Evolutionary conservation across 306 rosid genomes (phyloP).

Genomic region (Fragaria nilgerrensis): DNA sequence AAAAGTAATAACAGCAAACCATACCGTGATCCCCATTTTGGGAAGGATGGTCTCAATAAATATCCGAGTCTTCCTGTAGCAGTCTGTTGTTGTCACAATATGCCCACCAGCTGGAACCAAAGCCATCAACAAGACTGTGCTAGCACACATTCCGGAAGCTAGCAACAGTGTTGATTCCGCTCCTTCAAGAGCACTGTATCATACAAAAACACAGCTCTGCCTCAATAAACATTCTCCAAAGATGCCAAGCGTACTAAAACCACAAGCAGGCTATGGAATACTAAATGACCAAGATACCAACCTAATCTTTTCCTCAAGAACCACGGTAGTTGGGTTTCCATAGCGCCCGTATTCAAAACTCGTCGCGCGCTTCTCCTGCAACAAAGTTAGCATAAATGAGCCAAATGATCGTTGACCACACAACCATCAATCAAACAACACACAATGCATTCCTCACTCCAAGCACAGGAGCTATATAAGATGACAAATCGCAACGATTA

Average conservation of each 20-base stretch:
- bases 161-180: conserved; percentile 87
- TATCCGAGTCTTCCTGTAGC: conserved; percentile 90
- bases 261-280: background rate
- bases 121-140: conserved; percentile 79
- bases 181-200: conserved; percentile 81
- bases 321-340: conserved; percentile 91
- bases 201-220: conserved; percentile 9
- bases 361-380: conserved; percentile 68
- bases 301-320: conserved; percentile 93
- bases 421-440: background rate
- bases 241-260: background rate
- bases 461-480: background rate
- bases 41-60: conserved; percentile 87
- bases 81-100: conserved; percentile 90
- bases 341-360: conserved; percentile 96
- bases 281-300: conserved; percentile 23
- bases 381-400: conserved; percentile 11
- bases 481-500: background rate
- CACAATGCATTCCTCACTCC: background rate
- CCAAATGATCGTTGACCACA: background rate
- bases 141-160: conserved; percentile 97
- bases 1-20: background rate
- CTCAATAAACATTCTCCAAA: conserved; percentile 16
- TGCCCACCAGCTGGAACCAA: conserved; percentile 97
- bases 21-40: conserved; percentile 90